Conservation (phyloP, 768 basidiomycete genomes). For the Lactifluus piperatus region DNA sequence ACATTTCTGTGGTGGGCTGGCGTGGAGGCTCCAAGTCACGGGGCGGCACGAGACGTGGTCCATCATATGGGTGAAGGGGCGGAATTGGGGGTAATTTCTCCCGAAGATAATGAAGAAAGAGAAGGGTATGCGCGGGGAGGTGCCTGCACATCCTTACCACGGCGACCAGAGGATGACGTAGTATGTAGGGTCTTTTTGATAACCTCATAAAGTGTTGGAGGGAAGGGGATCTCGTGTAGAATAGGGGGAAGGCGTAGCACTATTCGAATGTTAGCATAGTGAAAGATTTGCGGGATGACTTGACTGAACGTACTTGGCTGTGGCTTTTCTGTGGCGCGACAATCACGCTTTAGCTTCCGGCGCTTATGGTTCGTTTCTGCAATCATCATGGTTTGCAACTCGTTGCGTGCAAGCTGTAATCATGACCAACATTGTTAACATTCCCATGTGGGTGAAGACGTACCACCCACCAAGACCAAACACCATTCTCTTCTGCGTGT, state of each 20-base stretch:
- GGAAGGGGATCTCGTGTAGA: conserved; percentile 42
- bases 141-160: conserved; percentile 14
- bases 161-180: conserved; percentile 18
- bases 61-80: conserved; percentile 12
- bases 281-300: neutral
- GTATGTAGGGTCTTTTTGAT: conserved; percentile 50
- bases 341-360: conserved; percentile 76
- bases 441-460: neutral
- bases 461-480: conserved; percentile 81
- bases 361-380: conserved; percentile 84
- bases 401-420: conserved; percentile 60
- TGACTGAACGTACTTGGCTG: conserved; percentile 46
- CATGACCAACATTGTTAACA: conserved; percentile 1
- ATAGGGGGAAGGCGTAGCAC: conserved; percentile 55
- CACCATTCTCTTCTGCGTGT: conserved; percentile 60
- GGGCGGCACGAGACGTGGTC: conserved; percentile 6
- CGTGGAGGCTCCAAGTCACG: conserved; percentile 15
- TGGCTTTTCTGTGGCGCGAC: conserved; percentile 66
- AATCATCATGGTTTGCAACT: conserved; percentile 80
- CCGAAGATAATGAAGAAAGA: conserved; percentile 24
- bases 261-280: conserved; percentile 19
- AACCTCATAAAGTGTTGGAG: conserved; percentile 58
- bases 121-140: conserved; percentile 25
- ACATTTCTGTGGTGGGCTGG: conserved; percentile 10
- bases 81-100: conserved; percentile 26